Evolutionary conservation across 805 yeast species (phyloP).

Genomic region (Groenewaldozyma tartarivorans): DNA sequence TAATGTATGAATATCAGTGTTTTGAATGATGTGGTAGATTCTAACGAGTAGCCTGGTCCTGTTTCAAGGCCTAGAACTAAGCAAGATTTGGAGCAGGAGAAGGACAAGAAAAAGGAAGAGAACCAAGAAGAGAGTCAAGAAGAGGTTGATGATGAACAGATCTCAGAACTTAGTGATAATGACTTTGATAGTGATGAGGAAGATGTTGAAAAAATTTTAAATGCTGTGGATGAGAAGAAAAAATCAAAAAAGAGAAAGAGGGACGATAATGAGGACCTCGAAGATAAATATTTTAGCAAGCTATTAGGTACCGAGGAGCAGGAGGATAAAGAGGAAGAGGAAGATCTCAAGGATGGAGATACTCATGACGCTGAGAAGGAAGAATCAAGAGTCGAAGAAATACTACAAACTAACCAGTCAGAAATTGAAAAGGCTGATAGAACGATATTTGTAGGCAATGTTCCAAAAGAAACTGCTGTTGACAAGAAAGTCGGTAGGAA

Average conservation of each 20-base stretch:
- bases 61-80: neutral
- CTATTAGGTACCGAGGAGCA: conserved; percentile 32
- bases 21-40: neutral
- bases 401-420: conserved; percentile 49
- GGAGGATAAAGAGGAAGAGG: conserved; percentile 17
- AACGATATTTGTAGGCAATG: conserved; percentile 83
- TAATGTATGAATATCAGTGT: neutral
- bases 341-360: conserved; percentile 20
- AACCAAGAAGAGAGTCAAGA: neutral
- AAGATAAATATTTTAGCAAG: conserved; percentile 44
- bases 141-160: conserved; percentile 27
- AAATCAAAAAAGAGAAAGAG: conserved; percentile 22
- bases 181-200: conserved; percentile 17
- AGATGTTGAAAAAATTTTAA: conserved; percentile 17
- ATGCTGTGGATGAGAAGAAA: conserved; percentile 18
- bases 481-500: conserved; percentile 50
- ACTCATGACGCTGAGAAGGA: conserved; percentile 20
- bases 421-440: conserved; percentile 76
- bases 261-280: conserved; percentile 42
- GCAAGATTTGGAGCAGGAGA: neutral
- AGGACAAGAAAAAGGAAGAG: neutral
- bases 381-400: conserved; percentile 19
- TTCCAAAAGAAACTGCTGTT: conserved; percentile 55
- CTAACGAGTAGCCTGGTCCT: neutral
- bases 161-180: conserved; percentile 6